A percentile compares a stretch with the other conserved stretches of the same genome.
phyloP scores from a whole-genome alignment of 345 rosid species.

The Salix purpurea region DNA sequence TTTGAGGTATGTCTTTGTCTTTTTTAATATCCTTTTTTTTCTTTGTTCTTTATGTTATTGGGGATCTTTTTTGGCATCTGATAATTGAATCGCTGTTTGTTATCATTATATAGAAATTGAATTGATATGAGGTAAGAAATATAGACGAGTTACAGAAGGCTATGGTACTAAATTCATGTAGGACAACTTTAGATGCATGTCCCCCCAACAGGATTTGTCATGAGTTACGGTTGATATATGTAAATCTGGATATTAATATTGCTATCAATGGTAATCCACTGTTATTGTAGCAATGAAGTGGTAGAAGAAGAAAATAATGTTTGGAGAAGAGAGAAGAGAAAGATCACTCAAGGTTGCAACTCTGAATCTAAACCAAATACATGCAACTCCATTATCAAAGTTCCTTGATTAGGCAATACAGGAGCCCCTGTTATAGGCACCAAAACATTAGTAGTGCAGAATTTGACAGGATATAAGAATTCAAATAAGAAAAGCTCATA shows the following conservation, averaged over 20 bases:
- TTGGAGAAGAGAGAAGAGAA: not conserved
- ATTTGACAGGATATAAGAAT: not conserved
- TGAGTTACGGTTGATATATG: not conserved
- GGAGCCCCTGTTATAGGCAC: not conserved
- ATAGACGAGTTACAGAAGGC: not conserved
- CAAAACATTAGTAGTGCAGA: not conserved
- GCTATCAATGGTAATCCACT: not conserved
- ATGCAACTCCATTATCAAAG: not conserved
- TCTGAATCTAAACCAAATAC: not conserved
- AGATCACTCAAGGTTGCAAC: not conserved
- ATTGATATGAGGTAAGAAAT: not conserved
- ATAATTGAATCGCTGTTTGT: not conserved
- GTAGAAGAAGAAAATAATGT: not conserved
- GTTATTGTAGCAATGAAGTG: not conserved
- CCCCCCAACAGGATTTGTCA: not conserved
- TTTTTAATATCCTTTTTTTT: conserved; percentile 4
- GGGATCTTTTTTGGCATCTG: not conserved
- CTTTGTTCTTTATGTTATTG: not conserved
- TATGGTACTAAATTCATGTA: not conserved
- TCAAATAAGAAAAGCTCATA: not conserved
- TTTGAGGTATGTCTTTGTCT: conserved; percentile 61
- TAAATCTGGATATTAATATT: not conserved
- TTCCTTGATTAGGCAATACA: not conserved
- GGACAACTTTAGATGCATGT: not conserved
- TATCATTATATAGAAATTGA: not conserved